Base-by-base conservation (phyloP, 1,284 basidiomycete species). In the Butyriboletus appendiculatus region DNA sequence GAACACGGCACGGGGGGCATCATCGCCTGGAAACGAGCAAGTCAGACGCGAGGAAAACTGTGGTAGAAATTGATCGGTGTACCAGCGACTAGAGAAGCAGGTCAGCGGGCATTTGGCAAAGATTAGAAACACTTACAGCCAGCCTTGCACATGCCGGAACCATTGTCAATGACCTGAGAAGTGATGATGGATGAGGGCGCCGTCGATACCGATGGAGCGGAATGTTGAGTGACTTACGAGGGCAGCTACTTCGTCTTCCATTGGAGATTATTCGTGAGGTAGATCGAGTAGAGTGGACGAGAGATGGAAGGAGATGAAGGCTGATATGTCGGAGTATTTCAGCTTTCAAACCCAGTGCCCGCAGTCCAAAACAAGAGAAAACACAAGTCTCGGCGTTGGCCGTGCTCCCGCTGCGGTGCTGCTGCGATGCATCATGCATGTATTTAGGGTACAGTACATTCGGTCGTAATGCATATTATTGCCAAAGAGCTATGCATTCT, bases 1-100 rank as follows among this genome's bases (percentile, higher is more conserved):
- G 76, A 87, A 87, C 61, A 89, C 86, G 68, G 86, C 86, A 71
- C 87, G 83, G 59, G 87, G 87, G 62, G 86, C 86, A 72, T 89
- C 87, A 71, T 90, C 87, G 73, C 87, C 88, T 75, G 79, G 16
- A 50, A 55, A 50, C 24, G 33, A 48, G 49, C 22, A 2, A 37
- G 33, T 70, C 8, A 68, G 56, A 59, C 28, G 20, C 18, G n/a
- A 37, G 43, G 3, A 1, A 47, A 22, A 18, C 1, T 0, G 16
- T 1, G 4, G 24, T 3, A 12, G 8, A 28, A 26, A 8, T 0
- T n/a, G 11, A 34, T 32, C 44, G 34, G 3, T 1, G 47, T 64
- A 68, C 63, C 63, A 67, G 63, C 63, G 42, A 68, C 63, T 68
- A 30, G 52, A 53, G 3, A 26, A 22, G n/a, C 3, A 16, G 18